These are phyloP conservation scores for Candida gorgasii DNA, from an alignment of 805 yeast genomes.

Conservation along the genomic window DNA sequence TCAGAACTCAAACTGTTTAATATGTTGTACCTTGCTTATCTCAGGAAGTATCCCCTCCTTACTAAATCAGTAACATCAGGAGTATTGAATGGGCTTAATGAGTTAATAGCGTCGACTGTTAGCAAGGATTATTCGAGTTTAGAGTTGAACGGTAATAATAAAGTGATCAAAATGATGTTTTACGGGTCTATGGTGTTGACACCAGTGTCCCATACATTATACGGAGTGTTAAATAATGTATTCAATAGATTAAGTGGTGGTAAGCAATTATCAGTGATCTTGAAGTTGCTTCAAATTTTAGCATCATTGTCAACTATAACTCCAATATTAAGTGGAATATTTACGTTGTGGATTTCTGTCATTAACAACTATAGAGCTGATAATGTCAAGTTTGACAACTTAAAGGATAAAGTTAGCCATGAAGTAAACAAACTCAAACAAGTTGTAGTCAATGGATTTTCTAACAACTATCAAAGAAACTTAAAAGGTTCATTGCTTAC, in stretches of 20 bases:
- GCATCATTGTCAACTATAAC: slow-evolving; percentile 55
- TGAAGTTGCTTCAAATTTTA: slow-evolving; percentile 51
- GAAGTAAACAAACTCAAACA: slow-evolving; percentile 20
- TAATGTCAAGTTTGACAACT: slow-evolving; percentile 11
- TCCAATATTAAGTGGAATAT: slow-evolving; percentile 51
- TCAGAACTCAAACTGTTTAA: slow-evolving; percentile 16
- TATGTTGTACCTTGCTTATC: slow-evolving; percentile 34
- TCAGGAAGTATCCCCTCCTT: slow-evolving; percentile 52
- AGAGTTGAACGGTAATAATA: slow-evolving; percentile 29
- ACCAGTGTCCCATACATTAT: slow-evolving; percentile 59
- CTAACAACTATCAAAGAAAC: slow-evolving; percentile 45
- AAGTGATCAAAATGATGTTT: slow-evolving; percentile 53
- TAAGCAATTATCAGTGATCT: slow-evolving; percentile 22
- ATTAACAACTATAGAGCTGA: slow-evolving; percentile 40
- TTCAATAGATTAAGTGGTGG: slow-evolving; percentile 27
- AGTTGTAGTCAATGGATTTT: slow-evolving; percentile 34
- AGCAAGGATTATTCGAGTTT: slow-evolving; percentile 44
- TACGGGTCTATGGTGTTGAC: slow-evolving; percentile 57
- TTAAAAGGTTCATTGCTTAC: slow-evolving; percentile 56
- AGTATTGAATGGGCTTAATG: slow-evolving; percentile 55
- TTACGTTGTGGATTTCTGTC: slow-evolving; percentile 53
- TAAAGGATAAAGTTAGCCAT: slow-evolving; percentile 5
- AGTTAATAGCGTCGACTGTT: slow-evolving; percentile 52
- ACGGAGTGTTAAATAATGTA: slow-evolving; percentile 45
- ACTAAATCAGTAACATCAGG: slow-evolving; percentile 63